Evolutionary conservation across 805 yeast species (phyloP), one percentile per base, ranked within the genome.

Genomic region (Sungouiozyma intestinalis): DNA sequence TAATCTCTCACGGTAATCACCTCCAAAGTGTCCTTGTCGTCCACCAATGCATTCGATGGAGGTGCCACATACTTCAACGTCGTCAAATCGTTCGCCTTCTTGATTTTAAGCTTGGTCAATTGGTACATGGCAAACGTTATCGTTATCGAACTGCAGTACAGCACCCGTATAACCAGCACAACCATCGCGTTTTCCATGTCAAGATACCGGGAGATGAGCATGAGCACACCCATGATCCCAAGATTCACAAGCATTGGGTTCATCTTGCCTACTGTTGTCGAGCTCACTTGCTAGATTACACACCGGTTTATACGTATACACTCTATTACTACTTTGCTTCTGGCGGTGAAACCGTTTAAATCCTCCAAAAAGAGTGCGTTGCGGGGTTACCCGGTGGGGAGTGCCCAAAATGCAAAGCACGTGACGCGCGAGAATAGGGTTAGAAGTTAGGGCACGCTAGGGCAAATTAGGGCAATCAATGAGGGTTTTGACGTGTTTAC

Each of bases 1-100:
- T 92, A 92, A 55, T 92, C 96, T 72, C 79, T 85, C 50, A 87
- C 86, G 41, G 97, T 90, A 51, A 96, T 86, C 50, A 90, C 85
- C 48, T 84, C 83, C 47, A 87, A 74, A 64, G 76, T 77, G 59
- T 78, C 87, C 20, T 46, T 43, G 61, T 79, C 81, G 45, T 94
- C 95, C 43, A 78, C 65, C 71, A 90, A 65, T 24, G 94, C 70
- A 62, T 79, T 77, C 52, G 92, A 82, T 34, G 95, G 29, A 6
- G 29, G 85, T 62, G 84, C 83, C 42, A 87, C 85, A 67, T 80
- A 92, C 68, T 92, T 92, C 67, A 92, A 65, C 21, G 95, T 85
- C 55, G 95, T 85, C 64, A 88, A 72, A 64, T 90, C 94, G 65
- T 90, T 92, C 72, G 83, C 84, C 59, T 74, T 67, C 54, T 65